phyloP scores from a whole-genome alignment of 2,329 filamentous ascomycete genomes.

The Penicillium sumatraense region DNA sequence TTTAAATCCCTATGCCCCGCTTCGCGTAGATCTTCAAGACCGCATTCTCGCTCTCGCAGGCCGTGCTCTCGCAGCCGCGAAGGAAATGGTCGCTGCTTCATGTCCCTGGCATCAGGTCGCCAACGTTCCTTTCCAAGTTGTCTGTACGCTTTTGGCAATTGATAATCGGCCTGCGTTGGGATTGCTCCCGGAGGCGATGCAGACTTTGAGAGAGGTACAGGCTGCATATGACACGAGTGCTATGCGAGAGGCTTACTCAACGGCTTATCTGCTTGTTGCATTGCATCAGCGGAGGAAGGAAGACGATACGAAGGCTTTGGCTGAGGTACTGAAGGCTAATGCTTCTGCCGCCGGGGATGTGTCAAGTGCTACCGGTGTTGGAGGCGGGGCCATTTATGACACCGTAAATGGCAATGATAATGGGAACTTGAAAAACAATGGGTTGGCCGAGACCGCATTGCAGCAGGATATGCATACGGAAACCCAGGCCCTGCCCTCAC shows the following conservation, averaged over 20 bases:
- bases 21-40: constrained; percentile 50
- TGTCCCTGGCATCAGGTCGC: constrained; percentile 64
- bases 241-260: constrained; percentile 59
- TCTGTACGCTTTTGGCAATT: constrained; percentile 61
- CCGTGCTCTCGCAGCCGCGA: constrained; percentile 54
- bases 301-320: constrained; percentile 45
- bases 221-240: constrained; percentile 52
- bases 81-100: constrained; percentile 49
- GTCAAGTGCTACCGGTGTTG: not conserved
- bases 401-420: not conserved
- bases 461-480: not conserved
- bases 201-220: constrained; percentile 48
- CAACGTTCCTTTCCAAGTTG: constrained; percentile 64
- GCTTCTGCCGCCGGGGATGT: constrained; percentile 30
- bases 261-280: constrained; percentile 58
- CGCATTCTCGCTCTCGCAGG: constrained; percentile 52
- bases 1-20: constrained; percentile 47
- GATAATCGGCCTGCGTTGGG: constrained; percentile 56
- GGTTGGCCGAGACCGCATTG: not conserved
- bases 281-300: constrained; percentile 58
- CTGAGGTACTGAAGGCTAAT: constrained; percentile 44
- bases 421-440: not conserved
- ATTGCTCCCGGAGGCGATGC: constrained; percentile 58
- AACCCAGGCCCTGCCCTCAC: not conserved
- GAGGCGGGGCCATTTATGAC: not conserved